Conservation (phyloP, 2,329 filamentous ascomycete genomes). For the Fusarium phyllophilum region DNA sequence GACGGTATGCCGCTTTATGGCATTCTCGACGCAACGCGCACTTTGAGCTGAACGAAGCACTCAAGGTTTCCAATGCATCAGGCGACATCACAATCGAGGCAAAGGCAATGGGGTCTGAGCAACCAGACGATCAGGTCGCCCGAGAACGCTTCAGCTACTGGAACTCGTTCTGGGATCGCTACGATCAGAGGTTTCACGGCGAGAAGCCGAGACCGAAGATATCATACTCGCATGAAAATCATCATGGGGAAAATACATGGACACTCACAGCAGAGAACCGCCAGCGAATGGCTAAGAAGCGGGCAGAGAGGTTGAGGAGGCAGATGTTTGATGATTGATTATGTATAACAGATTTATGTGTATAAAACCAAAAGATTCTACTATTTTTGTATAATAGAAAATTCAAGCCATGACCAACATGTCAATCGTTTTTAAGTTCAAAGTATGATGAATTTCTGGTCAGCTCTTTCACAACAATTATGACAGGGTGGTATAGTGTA, state of each 20-base stretch:
- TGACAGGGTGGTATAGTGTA: not conserved
- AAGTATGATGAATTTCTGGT: not conserved
- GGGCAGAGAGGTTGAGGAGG: not conserved
- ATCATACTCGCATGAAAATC: not conserved
- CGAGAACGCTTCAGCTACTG: constrained; percentile 37
- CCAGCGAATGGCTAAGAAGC: not conserved
- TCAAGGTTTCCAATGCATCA: not conserved
- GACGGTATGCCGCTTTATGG: constrained; percentile 35
- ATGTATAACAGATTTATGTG: constrained; percentile 20
- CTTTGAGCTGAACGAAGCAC: not conserved
- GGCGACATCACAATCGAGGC: constrained; percentile 6
- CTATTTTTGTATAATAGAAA: constrained; percentile 22
- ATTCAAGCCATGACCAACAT: not conserved
- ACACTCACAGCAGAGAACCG: not conserved
- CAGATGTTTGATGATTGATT: constrained; percentile 19
- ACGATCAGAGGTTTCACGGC: constrained; percentile 36
- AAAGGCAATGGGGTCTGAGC: not conserved
- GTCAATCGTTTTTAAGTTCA: not conserved
- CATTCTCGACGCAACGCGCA: constrained; percentile 30
- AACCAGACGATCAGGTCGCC: constrained; percentile 27
- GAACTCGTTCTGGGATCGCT: constrained; percentile 42
- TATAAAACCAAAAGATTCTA: constrained; percentile 14
- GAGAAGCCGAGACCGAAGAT: not conserved
- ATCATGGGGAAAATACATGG: not conserved
- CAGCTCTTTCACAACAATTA: not conserved